Evolutionary conservation across 2,329 filamentous ascomycete genomes (phyloP).

Genomic region (Fusarium gaditjirri): DNA sequence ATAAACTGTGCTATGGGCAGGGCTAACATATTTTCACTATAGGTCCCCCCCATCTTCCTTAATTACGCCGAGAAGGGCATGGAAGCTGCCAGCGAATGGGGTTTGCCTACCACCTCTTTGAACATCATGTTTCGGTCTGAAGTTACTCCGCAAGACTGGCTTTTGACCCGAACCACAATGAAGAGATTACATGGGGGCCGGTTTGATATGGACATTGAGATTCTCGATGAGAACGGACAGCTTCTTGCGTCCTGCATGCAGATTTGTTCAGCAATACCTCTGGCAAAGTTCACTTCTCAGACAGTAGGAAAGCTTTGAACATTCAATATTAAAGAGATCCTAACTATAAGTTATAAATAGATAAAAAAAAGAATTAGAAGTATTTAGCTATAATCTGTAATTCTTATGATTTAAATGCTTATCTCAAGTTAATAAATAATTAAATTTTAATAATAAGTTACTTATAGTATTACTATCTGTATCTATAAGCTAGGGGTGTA

Average conservation of each 20-base stretch:
- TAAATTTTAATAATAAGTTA: too few species aligned
- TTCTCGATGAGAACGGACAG: background rate
- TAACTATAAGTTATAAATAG: too few species aligned
- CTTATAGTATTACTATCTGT: background rate
- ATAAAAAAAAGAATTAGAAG: too few species aligned
- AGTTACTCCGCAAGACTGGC: background rate
- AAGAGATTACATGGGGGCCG: background rate
- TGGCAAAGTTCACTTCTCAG: background rate
- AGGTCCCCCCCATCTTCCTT: background rate
- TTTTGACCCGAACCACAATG: background rate
- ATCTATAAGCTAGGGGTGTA: accelerated
- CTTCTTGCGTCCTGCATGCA: background rate
- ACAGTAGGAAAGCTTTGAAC: background rate
- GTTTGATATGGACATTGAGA: background rate
- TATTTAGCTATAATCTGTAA: too few species aligned
- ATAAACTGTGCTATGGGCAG: accelerated
- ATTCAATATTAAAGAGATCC: too few species aligned
- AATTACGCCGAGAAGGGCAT: background rate
- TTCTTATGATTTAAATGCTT: too few species aligned
- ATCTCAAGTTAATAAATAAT: too few species aligned
- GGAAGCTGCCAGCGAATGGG: background rate
- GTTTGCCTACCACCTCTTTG: background rate
- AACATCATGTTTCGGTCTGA: background rate
- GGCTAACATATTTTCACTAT: background rate
- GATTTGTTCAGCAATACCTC: background rate